Conservation (phyloP, 1,284 basidiomycete genomes). For the Wallemia hederae region DNA sequence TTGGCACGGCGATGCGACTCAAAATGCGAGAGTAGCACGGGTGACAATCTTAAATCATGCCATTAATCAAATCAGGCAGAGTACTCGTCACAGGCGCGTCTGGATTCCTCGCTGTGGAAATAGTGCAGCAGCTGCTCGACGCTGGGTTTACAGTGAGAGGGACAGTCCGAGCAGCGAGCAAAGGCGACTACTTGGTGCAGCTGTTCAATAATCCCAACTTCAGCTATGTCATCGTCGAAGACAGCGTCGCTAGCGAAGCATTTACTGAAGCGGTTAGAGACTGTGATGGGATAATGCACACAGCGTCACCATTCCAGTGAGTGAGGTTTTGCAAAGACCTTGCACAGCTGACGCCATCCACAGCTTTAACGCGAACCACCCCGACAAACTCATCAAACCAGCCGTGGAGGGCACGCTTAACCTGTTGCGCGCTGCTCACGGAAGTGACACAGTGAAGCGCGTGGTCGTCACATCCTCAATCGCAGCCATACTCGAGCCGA, state of each 20-base stretch:
- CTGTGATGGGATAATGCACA: conserved; percentile 12
- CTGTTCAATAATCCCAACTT: conserved; percentile 8
- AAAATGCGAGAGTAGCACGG: too few relatives aligned
- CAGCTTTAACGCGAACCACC: conserved; percentile 5
- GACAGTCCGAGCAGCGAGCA: conserved; percentile 11
- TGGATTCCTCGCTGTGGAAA: conserved; percentile 12
- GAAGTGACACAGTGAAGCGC: conserved; percentile 14
- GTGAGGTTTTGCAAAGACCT: neutral
- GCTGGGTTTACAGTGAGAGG: conserved; percentile 11
- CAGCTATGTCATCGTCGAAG: conserved; percentile 10
- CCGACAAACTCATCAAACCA: conserved; percentile 13
- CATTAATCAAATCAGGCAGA: conserved; percentile 3
- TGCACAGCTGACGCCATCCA: neutral
- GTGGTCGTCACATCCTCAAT: conserved; percentile 21
- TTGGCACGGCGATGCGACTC: too few relatives aligned
- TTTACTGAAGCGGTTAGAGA: conserved; percentile 12
- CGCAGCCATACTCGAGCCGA: conserved; percentile 7
- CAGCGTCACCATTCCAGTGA: conserved; percentile 11
- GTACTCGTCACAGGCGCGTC: conserved; percentile 13
- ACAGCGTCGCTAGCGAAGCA: conserved; percentile 9
- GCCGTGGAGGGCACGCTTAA: conserved; percentile 20
- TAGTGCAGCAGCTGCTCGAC: conserved; percentile 10
- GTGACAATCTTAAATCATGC: too few relatives aligned
- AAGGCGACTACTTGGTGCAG: conserved; percentile 9
- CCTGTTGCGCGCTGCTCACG: conserved; percentile 15